Evolutionary conservation across 1,284 basidiomycete genomes (phyloP), one percentile per base, ranked within the genome.

Genomic region (Cutaneotrichosporon mucoides): DNA sequence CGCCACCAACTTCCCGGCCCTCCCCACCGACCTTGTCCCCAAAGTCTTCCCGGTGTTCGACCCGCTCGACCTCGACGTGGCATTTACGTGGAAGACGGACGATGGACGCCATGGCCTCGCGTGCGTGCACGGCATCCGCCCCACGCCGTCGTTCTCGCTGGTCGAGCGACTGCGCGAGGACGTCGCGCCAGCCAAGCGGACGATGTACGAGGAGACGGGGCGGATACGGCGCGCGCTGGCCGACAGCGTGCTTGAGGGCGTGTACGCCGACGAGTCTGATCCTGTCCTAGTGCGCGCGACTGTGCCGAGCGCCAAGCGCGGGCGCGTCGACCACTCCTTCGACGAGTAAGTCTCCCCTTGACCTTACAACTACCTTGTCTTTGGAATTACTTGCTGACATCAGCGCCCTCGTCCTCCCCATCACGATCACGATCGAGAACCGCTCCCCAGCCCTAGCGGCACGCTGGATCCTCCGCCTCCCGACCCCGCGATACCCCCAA

Each of bases 141-240:
- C 90, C 5, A 88, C 89, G 5, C 87, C 88, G 8, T 74, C 80
- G 2, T 87, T 88, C 41, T 75, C 75, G n/a, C 43, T 74, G 4
- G 69, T 81, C 72, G 87, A 85, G 13, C 78, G 81, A 11, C 78
- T 92, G 57, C 79, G 82, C 49, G 79, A 85, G 44, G 80, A 88
- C 43, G 80, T 82, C 12, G 82, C 84, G 5, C 83, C 86, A 67
- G 81, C 81, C 16, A 78, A 88, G 69, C 84, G 87, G 61, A 91
- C 85, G 61, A 89, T 95, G 84, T 96, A 92, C 72, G 89, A 89
- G 15, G 91, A 95, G 79, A 93, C 90, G 5, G 84, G 84, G 58
- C 81, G 87, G 53, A 85, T 92, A 73, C 85, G 85, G 68, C 76
- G 77, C 63, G 84, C 85, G 48, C 79, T 94, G 36, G 72, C 92